Percentiles rank a stretch among this genome's conserved stretches.
phyloP scores from a whole-genome alignment of 768 basidiomycete species.

The Boletus tomentosulus region DNA sequence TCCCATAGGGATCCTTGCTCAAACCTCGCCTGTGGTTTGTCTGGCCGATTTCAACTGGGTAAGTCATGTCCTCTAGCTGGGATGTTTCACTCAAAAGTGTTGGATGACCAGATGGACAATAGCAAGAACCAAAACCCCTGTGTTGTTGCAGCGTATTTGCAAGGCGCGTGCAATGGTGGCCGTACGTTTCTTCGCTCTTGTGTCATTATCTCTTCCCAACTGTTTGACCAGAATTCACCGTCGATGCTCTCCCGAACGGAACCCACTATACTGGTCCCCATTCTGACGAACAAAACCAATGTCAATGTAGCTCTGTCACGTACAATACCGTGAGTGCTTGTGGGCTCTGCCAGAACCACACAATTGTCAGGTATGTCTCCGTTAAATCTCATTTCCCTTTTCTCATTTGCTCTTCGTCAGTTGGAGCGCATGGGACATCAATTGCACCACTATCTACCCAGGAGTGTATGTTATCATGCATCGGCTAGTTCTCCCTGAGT shows the following conservation, averaged over 20 bases:
- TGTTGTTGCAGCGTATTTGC: slow-evolving; percentile 39
- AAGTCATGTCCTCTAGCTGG: not conserved
- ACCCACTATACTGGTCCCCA: slow-evolving; percentile 34
- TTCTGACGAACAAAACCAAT: slow-evolving; percentile 27
- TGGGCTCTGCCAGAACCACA: slow-evolving; percentile 49
- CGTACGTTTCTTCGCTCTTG: slow-evolving; percentile 30
- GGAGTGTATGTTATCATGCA: slow-evolving; percentile 16
- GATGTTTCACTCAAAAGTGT: not conserved
- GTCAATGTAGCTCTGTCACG: slow-evolving; percentile 54
- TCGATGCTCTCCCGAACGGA: slow-evolving; percentile 35
- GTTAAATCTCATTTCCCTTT: not conserved
- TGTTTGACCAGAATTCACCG: slow-evolving; percentile 32
- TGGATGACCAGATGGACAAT: slow-evolving; percentile 32
- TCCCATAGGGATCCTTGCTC: slow-evolving; percentile 18
- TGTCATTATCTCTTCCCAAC: slow-evolving; percentile 6
- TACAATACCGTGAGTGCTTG: slow-evolving; percentile 58
- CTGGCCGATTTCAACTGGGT: slow-evolving; percentile 26
- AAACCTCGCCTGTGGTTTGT: slow-evolving; percentile 23
- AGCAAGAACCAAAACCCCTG: slow-evolving; percentile 47
- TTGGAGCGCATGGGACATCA: slow-evolving; percentile 50
- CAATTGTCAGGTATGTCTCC: slow-evolving; percentile 30
- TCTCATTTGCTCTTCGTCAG: slow-evolving; percentile 26
- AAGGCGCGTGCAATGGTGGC: slow-evolving; percentile 40
- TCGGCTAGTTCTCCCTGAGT: not conserved
- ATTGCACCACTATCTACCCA: slow-evolving; percentile 40